These are phyloP conservation scores for Fagopyrum esculentum DNA, from an alignment of 148 eudicot species.

Conservation along the genomic window DNA sequence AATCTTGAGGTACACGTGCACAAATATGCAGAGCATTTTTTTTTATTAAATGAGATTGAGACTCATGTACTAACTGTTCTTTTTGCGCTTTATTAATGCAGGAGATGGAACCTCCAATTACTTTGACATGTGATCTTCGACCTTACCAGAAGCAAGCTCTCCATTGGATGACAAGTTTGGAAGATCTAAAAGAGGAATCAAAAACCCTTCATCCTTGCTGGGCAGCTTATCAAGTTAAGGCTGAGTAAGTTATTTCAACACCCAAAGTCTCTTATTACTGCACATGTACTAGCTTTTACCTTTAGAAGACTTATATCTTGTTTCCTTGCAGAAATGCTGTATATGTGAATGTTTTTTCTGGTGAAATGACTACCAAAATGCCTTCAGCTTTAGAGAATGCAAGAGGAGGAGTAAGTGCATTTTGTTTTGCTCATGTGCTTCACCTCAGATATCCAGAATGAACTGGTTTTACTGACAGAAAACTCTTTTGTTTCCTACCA, in stretches of 20 bases:
- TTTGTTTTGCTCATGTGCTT: background rate
- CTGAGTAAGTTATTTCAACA: slow-evolving; percentile 32
- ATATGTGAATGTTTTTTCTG: slow-evolving; percentile 57
- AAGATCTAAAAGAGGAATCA: slow-evolving; percentile 40
- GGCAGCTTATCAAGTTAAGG: slow-evolving; percentile 51
- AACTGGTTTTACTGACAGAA: background rate
- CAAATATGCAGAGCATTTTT: background rate
- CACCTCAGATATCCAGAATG: background rate
- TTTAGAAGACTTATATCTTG: too few species aligned
- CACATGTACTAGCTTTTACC: background rate
- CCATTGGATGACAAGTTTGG: slow-evolving; percentile 53
- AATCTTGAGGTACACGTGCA: slow-evolving; percentile 39
- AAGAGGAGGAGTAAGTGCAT: slow-evolving; percentile 58
- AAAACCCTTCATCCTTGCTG: slow-evolving; percentile 74
- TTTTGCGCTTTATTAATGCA: slow-evolving; percentile 10
- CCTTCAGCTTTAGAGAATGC: slow-evolving; percentile 53
- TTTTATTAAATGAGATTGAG: background rate
- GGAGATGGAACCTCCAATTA: slow-evolving; percentile 62
- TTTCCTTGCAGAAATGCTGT: slow-evolving; percentile 44
- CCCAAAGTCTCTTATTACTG: background rate
- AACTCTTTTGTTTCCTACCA: background rate
- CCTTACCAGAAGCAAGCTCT: slow-evolving; percentile 78
- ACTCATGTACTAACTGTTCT: background rate
- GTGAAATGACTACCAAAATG: slow-evolving; percentile 57
- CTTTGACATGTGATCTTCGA: slow-evolving; percentile 51